These are phyloP conservation scores for Vaccinium corymbosum DNA, from an alignment of 148 eudicot species.

Conservation along the genomic window DNA sequence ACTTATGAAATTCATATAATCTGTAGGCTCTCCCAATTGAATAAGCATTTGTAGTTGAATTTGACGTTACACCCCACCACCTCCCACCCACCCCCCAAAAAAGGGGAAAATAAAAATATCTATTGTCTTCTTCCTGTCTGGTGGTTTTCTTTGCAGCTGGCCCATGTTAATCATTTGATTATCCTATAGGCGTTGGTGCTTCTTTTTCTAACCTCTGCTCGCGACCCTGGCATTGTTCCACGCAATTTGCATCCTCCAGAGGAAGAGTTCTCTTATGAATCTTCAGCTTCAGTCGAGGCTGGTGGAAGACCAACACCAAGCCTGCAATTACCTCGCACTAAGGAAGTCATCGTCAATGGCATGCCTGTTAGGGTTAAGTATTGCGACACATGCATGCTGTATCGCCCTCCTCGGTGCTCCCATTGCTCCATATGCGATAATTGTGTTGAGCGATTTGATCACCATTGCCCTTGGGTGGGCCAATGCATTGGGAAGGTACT, in stretches of 20 bases:
- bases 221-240: slow-evolving; percentile 68
- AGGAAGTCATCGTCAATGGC: slow-evolving; percentile 50
- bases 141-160: slow-evolving; percentile 18
- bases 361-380: slow-evolving; percentile 52
- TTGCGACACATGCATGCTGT: slow-evolving; percentile 69
- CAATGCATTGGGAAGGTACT: slow-evolving; percentile 61
- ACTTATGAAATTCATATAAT: background rate
- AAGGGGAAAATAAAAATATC: background rate
- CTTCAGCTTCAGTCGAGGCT: slow-evolving; percentile 33
- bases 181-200: slow-evolving; percentile 48
- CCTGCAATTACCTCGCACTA: slow-evolving; percentile 44
- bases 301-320: slow-evolving; percentile 49
- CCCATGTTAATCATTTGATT: slow-evolving; percentile 12
- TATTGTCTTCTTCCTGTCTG: background rate
- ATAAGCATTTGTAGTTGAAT: background rate
- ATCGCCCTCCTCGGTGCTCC: slow-evolving; percentile 71
- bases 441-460: slow-evolving; percentile 65
- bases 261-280: slow-evolving; percentile 42
- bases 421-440: slow-evolving; percentile 65
- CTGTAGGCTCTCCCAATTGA: background rate
- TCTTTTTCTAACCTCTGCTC: slow-evolving; percentile 52
- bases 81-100: no score
- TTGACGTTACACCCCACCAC: background rate
- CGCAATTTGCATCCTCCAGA: slow-evolving; percentile 62
- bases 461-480: slow-evolving; percentile 74